Conservation (phyloP, 1,284 basidiomycete genomes). For the Cutaneotrichosporon mucoides region DNA sequence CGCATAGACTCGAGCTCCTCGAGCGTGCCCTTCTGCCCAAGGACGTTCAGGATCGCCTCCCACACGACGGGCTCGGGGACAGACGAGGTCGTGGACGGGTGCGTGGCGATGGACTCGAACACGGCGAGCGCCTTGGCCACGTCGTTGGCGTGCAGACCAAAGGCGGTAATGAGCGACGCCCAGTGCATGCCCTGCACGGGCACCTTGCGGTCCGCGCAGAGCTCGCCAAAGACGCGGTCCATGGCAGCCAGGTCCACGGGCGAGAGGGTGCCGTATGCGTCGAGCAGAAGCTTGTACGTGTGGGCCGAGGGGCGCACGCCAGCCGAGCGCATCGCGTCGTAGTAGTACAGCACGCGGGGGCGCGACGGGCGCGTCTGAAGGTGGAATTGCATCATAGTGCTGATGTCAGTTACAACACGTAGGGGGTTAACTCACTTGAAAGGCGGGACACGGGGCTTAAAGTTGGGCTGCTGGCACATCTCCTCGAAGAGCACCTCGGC, state of each 20-base stretch:
- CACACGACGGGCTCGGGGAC: constrained; percentile 81
- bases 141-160: constrained; percentile 68
- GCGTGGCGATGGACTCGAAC: constrained; percentile 72
- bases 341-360: constrained; percentile 70
- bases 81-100: constrained; percentile 40
- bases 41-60: constrained; percentile 84
- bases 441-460: constrained; percentile 85
- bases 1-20: constrained; percentile 76
- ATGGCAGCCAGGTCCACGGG: constrained; percentile 74
- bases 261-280: constrained; percentile 81
- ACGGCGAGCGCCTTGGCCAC: constrained; percentile 71
- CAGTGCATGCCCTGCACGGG: constrained; percentile 80
- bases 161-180: constrained; percentile 85
- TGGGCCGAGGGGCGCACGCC: constrained; percentile 73
- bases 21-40: constrained; percentile 71
- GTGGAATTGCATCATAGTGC: constrained; percentile 97
- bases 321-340: constrained; percentile 62
- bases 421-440: constrained; percentile 49
- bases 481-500: constrained; percentile 81
- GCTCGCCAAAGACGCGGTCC: constrained; percentile 65
- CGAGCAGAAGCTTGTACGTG: constrained; percentile 93
- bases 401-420: constrained; percentile 58
- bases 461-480: constrained; percentile 71
- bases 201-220: constrained; percentile 57
- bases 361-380: constrained; percentile 84